Evolutionary conservation across 2,329 filamentous ascomycete species (phyloP), one percentile per base, ranked within the genome.

Genomic region (Colletotrichum tanaceti): DNA sequence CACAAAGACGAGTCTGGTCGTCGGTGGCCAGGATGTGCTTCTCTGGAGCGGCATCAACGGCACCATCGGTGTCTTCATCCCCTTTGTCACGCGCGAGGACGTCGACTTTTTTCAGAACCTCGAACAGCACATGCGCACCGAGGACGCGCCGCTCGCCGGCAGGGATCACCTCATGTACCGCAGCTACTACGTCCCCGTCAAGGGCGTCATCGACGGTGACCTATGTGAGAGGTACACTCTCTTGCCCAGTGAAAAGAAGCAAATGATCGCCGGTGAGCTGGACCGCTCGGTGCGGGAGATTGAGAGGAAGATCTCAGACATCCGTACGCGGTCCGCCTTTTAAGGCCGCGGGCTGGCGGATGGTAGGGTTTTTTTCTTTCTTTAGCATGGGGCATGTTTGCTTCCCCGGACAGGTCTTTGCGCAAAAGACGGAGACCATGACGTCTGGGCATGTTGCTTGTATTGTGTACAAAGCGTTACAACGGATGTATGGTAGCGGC

Each of bases 91-190:
- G 71, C 91, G 97, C 44, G 94, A 98, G 76, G 95, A 98, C 75
- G 93, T 97, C 58, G 96, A 98, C 79, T 98, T 99, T 82, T 99
- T 99, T 87, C 94, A 98, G 79, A 93, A 89, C 70, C 85, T 99
- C 28, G 96, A 99, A 81, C 90, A 92, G 76, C 93, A 97, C 76
- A 86, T 99, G 77, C 88, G 95, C 55, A 89, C 87, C 14, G 93
- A 97, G 76, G 94, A 97, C 75, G 87, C 94, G 43, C 95, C 95
- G 9, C 83, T 99, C 54, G 93, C 93, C 22, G 97, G 96, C 49
- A 88, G 97, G 72, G 97, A 99, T 78, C 96, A 99, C 79, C 84
- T 99, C 53, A 97, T 97, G 75, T 99, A 97, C 79, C 88, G 97
- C 71, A 90, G 94, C 72, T 99, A 98, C 81, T 99, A 98, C 78